Base-by-base conservation (phyloP, 495 filamentous ascomycete species). In the Trichoderma asperelloides region DNA sequence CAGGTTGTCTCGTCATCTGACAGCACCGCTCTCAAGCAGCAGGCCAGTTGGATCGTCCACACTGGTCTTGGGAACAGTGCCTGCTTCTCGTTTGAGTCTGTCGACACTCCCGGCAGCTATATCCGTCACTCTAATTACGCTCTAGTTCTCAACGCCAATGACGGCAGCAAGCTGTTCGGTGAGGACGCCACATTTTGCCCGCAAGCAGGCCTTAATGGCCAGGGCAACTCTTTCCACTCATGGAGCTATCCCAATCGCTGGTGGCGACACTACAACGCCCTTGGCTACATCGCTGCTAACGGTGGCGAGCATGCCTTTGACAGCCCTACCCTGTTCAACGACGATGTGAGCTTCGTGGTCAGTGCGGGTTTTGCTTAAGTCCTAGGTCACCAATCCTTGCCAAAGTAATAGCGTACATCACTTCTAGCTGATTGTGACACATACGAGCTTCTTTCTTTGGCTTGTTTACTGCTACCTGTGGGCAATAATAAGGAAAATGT, bases 121-220 rank as follows among this genome's bases (percentile, higher is more conserved):
- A 79, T 86, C 25, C 79, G 84, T 0, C 83, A 85, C 76, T 74
- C 72, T 69, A 70, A 79, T 72, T 85, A 83, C 62, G 76, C 1
- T 23, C 79, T 85, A 51, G 25, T 73, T 66, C 68, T 85, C 63
- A 76, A 77, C 64, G 78, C 79, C 65, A 77, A 79, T 67, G 84
- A 85, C 68, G 77, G 78, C 67, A 78, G 74, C 57, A 82, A 83
- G 78, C 77, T 76, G 68, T 84, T 86, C 74, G 3, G 70, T 25
- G 82, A 85, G 64, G 83, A 86, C 66, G 83, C 84, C 37, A 86
- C 84, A 0, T 86, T 85, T 75, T 86, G 84, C 69, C 71, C 82
- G 0, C 73, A 78, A 71, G 65, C 73, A 51, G 80, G 78, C n/a
- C 72, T 86, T 28, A 83, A 75, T 66, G 80, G 80, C 45, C 70